A percentile compares a stretch with the other conserved stretches of the same genome.
Evolutionary conservation across 768 basidiomycete genomes (phyloP).

Genomic region (Lentinula lateritia): DNA sequence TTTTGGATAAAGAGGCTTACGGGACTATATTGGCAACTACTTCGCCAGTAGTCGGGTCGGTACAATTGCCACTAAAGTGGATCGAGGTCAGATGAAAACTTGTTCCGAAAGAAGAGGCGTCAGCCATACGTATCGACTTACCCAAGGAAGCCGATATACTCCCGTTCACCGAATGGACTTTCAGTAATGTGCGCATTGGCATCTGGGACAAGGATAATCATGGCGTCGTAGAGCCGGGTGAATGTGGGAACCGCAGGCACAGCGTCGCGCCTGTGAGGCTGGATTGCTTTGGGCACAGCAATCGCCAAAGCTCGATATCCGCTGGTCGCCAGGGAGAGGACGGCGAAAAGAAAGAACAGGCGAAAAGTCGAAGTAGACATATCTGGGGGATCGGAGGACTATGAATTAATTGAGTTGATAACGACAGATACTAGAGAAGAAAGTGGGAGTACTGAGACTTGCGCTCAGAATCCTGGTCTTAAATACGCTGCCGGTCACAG

Average conservation of each 20-base stretch:
- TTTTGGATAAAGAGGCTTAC: neutral
- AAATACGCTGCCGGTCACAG: too few relatives aligned
- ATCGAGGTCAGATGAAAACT: neutral
- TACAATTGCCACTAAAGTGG: neutral
- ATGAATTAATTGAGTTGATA: neutral
- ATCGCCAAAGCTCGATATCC: neutral
- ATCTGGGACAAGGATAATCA: neutral
- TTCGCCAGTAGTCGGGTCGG: neutral
- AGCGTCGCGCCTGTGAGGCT: neutral
- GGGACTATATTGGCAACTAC: neutral
- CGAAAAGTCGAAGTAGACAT: neutral
- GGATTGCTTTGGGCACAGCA: neutral
- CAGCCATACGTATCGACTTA: neutral
- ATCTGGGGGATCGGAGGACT: neutral
- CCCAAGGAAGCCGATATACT: conserved; percentile 1
- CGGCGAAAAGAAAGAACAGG: neutral
- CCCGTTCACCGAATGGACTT: neutral
- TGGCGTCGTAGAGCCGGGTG: neutral
- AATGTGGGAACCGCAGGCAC: neutral
- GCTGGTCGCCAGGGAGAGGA: neutral
- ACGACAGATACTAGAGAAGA: too few relatives aligned
- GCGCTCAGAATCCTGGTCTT: too few relatives aligned
- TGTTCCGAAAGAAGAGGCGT: neutral
- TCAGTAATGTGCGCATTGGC: neutral
- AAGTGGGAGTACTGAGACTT: too few relatives aligned